Base-by-base conservation (phyloP, 192 early-diverging fungal species). In the Coemansia sp. region DNA sequence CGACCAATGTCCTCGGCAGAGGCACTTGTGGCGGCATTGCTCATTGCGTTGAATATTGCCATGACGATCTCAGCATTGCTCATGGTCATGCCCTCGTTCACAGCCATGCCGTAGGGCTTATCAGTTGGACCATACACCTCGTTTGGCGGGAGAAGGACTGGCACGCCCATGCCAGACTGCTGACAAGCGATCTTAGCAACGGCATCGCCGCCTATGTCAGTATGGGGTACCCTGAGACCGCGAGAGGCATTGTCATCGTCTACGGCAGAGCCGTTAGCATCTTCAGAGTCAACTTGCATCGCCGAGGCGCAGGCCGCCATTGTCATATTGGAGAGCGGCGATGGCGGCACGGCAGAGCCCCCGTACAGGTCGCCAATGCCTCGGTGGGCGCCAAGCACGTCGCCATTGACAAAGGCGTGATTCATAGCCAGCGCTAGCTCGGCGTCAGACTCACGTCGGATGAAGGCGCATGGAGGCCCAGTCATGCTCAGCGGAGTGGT, bases 401-500 rank as follows among this genome's bases (percentile, higher is more conserved):
- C 74, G 32, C 71, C 80, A 34, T 69, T 73, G 18, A 68, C 71
- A 74, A 82, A 82, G 16, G 71, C 80, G 38, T 63, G 68, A 58
- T 82, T 76, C 80, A 82, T 82, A 0, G 80, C 80, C 64, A 82
- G 68, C 27, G 80, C 80, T 56, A 82, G 68, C 64, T 82, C 80
- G 0, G 68, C 74, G 39, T 82, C 80, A 8, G 80, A 82, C 56
- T 82, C 80, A n/a, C 80, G 70, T 18, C 80, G 70, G 15, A 53
- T 69, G 58, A 66, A 64, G 37, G 49, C 45, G 10, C 38, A 64
- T 2, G 45, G 56, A 8, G 73, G 64, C 49, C 34, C 58, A 39
- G 58, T 18, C 3, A 66, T 15, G 20, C 35, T 44, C 32, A 35
- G 63, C 39, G 15, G 29, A 16, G 63, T 49, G n/a, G 47, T 45